A percentile compares a stretch with the other conserved stretches of the same genome.
phyloP scores from a whole-genome alignment of 345 rosid species.

The Linum lewisii region DNA sequence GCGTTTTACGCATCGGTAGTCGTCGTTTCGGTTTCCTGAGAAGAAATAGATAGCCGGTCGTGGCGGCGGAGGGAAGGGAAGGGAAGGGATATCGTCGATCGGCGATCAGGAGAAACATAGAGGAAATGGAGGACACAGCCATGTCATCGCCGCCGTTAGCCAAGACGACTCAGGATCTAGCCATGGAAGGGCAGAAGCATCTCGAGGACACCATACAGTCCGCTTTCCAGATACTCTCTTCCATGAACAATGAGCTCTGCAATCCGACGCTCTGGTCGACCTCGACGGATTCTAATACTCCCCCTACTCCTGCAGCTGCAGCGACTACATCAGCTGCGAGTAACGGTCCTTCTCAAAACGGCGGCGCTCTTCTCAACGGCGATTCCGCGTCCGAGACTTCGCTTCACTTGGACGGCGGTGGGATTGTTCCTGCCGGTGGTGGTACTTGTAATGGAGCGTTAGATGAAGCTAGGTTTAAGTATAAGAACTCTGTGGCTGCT shows the following conservation, averaged over 20 bases:
- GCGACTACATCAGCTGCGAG: conserved; percentile 12
- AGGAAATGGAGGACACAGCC: conserved; percentile 15
- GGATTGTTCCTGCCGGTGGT: conserved; percentile 15
- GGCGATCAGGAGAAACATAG: not conserved
- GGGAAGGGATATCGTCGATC: no score
- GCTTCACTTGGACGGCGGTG: conserved; percentile 39
- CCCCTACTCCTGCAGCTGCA: conserved; percentile 11
- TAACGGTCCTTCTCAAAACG: conserved; percentile 25
- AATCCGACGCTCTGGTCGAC: conserved; percentile 78
- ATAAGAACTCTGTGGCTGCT: conserved; percentile 74
- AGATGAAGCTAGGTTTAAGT: conserved; percentile 77
- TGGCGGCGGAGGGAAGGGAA: no score
- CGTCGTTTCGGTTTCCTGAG: no score
- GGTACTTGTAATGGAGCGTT: conserved; percentile 60
- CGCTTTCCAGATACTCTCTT: conserved; percentile 68
- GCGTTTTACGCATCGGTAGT: no score
- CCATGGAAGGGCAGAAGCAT: conserved; percentile 79
- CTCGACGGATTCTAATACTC: conserved; percentile 17
- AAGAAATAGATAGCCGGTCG: no score
- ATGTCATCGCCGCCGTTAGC: not conserved
- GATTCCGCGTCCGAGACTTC: conserved; percentile 37
- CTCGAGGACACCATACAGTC: conserved; percentile 82
- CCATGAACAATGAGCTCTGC: conserved; percentile 96
- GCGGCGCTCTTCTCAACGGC: conserved; percentile 23
- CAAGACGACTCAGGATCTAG: conserved; percentile 73